Percentiles rank a stretch among this genome's conserved stretches.
Conservation (phyloP, 768 basidiomycete genomes). For the Leucogyrophana mollusca region DNA sequence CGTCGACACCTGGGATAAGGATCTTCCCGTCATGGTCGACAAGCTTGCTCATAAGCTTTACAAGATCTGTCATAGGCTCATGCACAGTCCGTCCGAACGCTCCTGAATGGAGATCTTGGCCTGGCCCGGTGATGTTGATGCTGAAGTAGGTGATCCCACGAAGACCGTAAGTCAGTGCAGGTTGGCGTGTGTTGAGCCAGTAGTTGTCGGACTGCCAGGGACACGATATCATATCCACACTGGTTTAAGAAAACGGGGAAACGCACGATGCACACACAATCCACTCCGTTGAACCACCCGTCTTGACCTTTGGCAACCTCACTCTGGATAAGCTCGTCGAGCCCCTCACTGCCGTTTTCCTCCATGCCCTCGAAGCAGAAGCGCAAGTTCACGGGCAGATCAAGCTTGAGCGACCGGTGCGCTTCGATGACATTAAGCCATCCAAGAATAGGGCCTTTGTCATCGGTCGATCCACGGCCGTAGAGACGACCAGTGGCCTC, state of each 20-base stretch:
- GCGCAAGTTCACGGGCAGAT: conserved; percentile 85
- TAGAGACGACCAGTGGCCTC: conserved; percentile 59
- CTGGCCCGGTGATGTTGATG: conserved; percentile 79
- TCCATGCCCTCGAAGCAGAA: conserved; percentile 99
- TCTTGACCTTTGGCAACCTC: conserved; percentile 66
- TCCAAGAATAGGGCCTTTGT: conserved; percentile 86
- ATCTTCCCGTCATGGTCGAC: conserved; percentile 80
- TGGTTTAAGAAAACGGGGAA: neutral
- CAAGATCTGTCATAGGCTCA: conserved; percentile 93
- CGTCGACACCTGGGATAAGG: conserved; percentile 84
- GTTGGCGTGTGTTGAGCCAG: conserved; percentile 85
- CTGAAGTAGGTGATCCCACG: conserved; percentile 89
- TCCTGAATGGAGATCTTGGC: conserved; percentile 87
- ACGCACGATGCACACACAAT: conserved; percentile 90
- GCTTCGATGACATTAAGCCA: conserved; percentile 91
- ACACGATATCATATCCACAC: neutral
- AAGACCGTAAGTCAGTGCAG: conserved; percentile 82
- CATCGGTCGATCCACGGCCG: conserved; percentile 87
- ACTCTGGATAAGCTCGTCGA: conserved; percentile 79
- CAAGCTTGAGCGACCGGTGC: conserved; percentile 61
- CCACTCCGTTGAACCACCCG: conserved; percentile 83
- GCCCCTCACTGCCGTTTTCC: conserved; percentile 87
- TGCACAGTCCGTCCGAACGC: conserved; percentile 80
- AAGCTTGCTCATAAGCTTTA: conserved; percentile 80
- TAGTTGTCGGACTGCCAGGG: conserved; percentile 80